Conservation (phyloP, 352 stramenopile genomes). For the Globisporangium paddicum region DNA sequence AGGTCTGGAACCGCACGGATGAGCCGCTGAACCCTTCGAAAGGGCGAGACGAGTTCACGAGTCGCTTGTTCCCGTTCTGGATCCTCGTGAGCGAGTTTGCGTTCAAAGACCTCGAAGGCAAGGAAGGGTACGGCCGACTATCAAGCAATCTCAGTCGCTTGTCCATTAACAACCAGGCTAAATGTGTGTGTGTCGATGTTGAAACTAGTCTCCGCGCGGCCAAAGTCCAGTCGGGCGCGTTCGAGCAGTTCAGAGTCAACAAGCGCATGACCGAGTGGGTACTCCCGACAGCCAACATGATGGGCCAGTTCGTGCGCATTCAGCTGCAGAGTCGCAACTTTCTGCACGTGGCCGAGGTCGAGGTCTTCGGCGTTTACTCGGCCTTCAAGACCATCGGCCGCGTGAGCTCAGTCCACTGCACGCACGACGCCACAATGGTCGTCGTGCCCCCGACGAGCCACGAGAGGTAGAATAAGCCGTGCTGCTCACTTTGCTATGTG, state of each 20-base stretch:
- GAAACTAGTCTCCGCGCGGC: constrained; percentile 62
- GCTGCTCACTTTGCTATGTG: too few species aligned
- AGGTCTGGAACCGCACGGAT: constrained; percentile 91
- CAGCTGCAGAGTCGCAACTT: constrained; percentile 89
- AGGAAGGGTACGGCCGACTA: constrained; percentile 41
- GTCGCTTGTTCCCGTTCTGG: constrained; percentile 89
- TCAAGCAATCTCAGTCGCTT: too few species aligned
- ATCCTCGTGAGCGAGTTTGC: constrained; percentile 89
- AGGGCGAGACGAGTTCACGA: constrained; percentile 67
- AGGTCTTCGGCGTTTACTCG: constrained; percentile 91
- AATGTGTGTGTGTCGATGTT: neutral
- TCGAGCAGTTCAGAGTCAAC: constrained; percentile 74
- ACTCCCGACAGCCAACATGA: constrained; percentile 76
- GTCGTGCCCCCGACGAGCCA: constrained; percentile 70
- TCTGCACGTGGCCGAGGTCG: constrained; percentile 87
- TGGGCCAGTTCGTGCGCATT: constrained; percentile 78
- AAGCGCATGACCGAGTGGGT: constrained; percentile 86
- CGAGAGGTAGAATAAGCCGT: constrained; percentile 31
- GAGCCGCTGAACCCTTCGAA: constrained; percentile 76
- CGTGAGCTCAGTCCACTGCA: constrained; percentile 72
- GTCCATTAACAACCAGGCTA: neutral
- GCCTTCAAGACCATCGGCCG: constrained; percentile 78
- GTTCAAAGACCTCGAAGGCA: constrained; percentile 77
- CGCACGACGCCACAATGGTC: constrained; percentile 87
- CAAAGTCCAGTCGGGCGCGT: constrained; percentile 73